Evolutionary conservation across 1,139 yeast species (phyloP), one percentile per base, ranked within the genome.

Genomic region (Suhomyces coccinellae): DNA sequence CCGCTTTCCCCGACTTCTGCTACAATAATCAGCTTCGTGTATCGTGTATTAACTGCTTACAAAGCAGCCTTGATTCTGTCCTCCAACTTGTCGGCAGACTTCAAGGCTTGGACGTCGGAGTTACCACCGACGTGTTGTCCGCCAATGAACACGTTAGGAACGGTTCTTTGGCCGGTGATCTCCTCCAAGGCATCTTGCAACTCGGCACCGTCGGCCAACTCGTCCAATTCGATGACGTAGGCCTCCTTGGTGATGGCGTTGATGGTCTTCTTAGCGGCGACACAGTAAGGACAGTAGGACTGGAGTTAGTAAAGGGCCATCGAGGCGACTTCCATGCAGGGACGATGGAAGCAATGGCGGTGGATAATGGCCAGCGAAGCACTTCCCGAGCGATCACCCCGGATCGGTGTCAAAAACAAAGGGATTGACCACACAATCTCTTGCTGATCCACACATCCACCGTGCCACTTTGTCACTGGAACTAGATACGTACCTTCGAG

Each of bases 61-160:
- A 61, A 59, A 43, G 51, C 65, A 47, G 65, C 65, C 59, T 58
- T 61, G 51, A 62, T 58, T 50, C 53, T 51, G 37, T 47, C 45
- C 48, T 52, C 64, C 60, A 62, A 61, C 52, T 58, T 48, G 50
- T 54, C 64, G 15, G 43, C 45, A 14, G 57, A 51, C 22, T 74
- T 73, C 64, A 83, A 75, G 38, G 75, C 71, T 69, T 88, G 95
- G 51, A 91, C 74, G 56, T 87, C 96, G 41, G 91, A 84, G 78
- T 89, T 87, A 49, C 99, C 99, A 51, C 99, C 99, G 58, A 93
- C 82, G 71, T 89, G 97, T 69, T 88, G 77, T 48, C 96, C 97
- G 42, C 78, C 83, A 63, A 93, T 90, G 70, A 85, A 90, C 53
- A 93, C 80, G 67, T 87, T 91, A 52, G 99, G 99, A 48, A 93